Conservation (phyloP, 2,329 filamentous ascomycete genomes). For the Colletotrichum chlorophyti region DNA sequence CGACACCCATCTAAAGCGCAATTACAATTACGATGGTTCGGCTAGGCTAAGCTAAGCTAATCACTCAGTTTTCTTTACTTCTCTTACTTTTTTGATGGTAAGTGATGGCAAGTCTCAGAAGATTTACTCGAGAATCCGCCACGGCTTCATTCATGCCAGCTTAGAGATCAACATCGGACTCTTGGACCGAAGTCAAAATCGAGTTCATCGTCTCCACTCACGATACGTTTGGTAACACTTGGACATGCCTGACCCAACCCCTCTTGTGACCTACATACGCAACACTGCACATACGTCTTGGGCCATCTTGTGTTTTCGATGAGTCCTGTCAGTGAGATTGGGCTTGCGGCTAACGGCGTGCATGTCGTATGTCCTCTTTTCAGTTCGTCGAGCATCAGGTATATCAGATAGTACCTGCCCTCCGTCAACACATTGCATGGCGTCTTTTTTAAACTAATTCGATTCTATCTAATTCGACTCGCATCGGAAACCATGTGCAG, state of each 20-base stretch:
- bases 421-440: too few species aligned
- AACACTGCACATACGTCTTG: not conserved
- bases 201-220: not conserved
- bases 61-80: too few species aligned
- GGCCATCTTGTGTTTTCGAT: not conserved
- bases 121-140: too few species aligned
- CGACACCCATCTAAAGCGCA: constrained; percentile 1
- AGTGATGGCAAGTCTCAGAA: not conserved
- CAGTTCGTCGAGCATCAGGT: not conserved
- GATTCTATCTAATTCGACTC: too few species aligned
- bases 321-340: not conserved
- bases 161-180: too few species aligned
- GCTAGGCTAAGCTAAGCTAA: not conserved
- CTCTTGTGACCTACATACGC: not conserved
- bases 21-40: not conserved
- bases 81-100: too few species aligned
- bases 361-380: not conserved
- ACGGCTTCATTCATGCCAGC: too few species aligned
- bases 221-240: not conserved
- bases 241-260: not conserved
- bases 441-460: too few species aligned
- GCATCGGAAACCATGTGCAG: too few species aligned
- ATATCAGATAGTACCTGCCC: too few species aligned
- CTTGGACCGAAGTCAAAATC: too few species aligned
- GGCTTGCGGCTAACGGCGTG: not conserved